Base-by-base conservation (phyloP, 257 asterid species). In the Nicotiana obtusifolia region DNA sequence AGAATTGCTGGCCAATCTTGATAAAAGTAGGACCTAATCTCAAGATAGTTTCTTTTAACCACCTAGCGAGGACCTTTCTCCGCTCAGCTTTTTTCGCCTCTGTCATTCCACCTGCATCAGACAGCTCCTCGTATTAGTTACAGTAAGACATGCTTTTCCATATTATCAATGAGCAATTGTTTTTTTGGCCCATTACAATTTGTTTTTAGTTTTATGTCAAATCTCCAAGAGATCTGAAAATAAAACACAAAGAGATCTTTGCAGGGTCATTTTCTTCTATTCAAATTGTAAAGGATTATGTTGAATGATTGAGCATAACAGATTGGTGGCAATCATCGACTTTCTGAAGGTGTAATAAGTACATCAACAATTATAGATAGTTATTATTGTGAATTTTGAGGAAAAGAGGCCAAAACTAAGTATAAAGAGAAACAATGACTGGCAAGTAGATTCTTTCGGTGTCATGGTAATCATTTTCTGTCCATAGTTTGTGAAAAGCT, bases 1-100 rank as follows among this genome's bases (percentile, higher is more conserved):
- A 96, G 88, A 96, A 96, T 82, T 94, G 99, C 90, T 96, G 99
- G 56, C 99, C 99, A 68, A 96, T 93, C 88, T 96, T 96, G 86
- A 96, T 96, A 84, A 96, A 96, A 17, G 99, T 96, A 35, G 99
- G 99, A 71, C 99, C 99, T 69, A 96, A 88, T 89, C 97, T 94
- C 92, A 96, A 87, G 52, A 96, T 93, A 79, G 78, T 94, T 88
- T 96, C 99, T 84, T 96, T 96, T 67, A 96, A 90, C 99, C 99
- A 96, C 88, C 89, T 94, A 22, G 99, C 99, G 35, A 95, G 93
- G 82, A 84, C 92, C 90, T 89, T 95, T 82, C 98, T 87, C 87
- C 89, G 91, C 82, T 91, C 89, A 68, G 84, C 83, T 82, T 84
- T 90, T 87, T 91, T 95, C 15, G 79, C 86, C 83, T 95, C 98